Conservation (phyloP, 2,329 filamentous ascomycete species). For the Onygenales sp. region DNA sequence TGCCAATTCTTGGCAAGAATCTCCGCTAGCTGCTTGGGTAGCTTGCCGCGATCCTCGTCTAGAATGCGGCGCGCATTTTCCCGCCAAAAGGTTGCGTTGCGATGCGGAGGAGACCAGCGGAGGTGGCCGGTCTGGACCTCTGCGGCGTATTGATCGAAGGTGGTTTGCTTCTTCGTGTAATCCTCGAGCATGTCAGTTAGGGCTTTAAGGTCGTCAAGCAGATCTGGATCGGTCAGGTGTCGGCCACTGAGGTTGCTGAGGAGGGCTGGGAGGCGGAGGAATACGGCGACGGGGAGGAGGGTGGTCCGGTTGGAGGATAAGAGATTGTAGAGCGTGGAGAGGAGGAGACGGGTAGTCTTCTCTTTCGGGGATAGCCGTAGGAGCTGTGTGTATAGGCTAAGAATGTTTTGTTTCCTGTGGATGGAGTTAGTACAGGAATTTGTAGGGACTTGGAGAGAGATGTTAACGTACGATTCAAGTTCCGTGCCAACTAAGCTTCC, state of each 20-base stretch:
- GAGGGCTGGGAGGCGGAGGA: conserved; percentile 65
- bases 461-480: conserved; percentile 63
- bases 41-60: conserved; percentile 68
- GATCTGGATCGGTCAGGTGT: conserved; percentile 40
- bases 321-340: conserved; percentile 84
- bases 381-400: conserved; percentile 85
- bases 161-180: conserved; percentile 63
- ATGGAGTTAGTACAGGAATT: conserved; percentile 10
- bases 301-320: conserved; percentile 60
- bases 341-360: conserved; percentile 85
- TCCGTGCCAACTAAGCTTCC: conserved; percentile 60
- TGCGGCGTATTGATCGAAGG: conserved; percentile 61
- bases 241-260: conserved; percentile 48
- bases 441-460: neutral
- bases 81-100: conserved; percentile 78
- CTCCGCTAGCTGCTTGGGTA: conserved; percentile 72
- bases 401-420: conserved; percentile 77
- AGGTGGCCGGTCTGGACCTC: conserved; percentile 81
- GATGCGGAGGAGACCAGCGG: conserved; percentile 86
- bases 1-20: conserved; percentile 78
- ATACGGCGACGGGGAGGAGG: conserved; percentile 71
- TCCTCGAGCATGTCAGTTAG: conserved; percentile 67
- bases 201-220: conserved; percentile 38
- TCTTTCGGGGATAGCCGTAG: conserved; percentile 91
- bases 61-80: conserved; percentile 84